phyloP scores from a whole-genome alignment of 129 eudicot species.

The Tanacetum coccineum region DNA sequence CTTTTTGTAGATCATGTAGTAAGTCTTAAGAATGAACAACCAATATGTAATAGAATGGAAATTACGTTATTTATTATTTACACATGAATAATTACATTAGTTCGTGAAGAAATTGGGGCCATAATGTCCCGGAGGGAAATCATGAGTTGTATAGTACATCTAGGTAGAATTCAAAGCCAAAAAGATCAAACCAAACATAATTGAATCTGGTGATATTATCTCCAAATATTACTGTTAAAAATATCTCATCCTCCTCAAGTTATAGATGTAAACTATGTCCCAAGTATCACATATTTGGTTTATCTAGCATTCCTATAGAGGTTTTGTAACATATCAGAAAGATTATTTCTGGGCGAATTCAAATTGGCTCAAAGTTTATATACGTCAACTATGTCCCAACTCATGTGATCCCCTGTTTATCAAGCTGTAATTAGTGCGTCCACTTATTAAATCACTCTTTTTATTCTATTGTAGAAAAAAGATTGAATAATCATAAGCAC shows the following conservation, averaged over 20 bases:
- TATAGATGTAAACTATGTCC: neutral
- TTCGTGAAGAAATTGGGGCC: slow-evolving; percentile 14
- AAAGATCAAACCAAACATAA: neutral
- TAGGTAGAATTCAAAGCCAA: neutral
- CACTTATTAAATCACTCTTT: too few species aligned
- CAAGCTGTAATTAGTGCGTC: too few species aligned
- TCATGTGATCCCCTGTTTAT: too few species aligned
- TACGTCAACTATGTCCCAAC: too few species aligned
- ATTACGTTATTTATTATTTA: neutral
- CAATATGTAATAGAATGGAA: neutral
- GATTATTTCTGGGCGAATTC: too few species aligned
- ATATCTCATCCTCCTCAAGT: slow-evolving; percentile 1
- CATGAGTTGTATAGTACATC: neutral
- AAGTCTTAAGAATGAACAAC: neutral
- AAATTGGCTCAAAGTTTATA: too few species aligned
- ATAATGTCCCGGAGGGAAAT: neutral
- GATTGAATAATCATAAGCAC: too few species aligned
- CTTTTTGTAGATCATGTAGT: neutral
- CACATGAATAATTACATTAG: neutral
- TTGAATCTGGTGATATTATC: slow-evolving; percentile 3
- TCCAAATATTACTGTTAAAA: slow-evolving; percentile 11
- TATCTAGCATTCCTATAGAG: too few species aligned
- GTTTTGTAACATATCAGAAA: too few species aligned
- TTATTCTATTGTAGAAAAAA: too few species aligned
- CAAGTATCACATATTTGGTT: too few species aligned